A percentile compares a stretch with the other conserved stretches of the same genome.
Evolutionary conservation across 257 asterid genomes (phyloP).

Genomic region (Solanum ossicruentum): DNA sequence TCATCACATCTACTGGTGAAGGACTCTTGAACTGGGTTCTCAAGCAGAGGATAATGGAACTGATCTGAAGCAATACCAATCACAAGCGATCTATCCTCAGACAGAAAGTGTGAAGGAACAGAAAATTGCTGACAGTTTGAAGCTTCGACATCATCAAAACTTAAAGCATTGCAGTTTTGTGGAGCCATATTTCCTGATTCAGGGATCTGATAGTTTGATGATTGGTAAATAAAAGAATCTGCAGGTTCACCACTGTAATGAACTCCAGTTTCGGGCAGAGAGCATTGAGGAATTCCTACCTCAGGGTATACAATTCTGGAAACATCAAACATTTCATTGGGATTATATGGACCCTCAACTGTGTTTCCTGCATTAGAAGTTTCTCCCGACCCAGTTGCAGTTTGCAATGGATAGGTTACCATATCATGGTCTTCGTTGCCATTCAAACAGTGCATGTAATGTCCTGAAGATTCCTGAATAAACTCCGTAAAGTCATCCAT

Average conservation of each 20-base stretch:
- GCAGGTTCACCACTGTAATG: conserved; percentile 18
- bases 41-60: conserved; percentile 19
- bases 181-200: conserved; percentile 11
- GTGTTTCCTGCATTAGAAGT: conserved; percentile 24
- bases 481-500: conserved; percentile 37
- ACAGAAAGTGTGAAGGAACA: background rate
- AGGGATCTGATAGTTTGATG: conserved; percentile 40
- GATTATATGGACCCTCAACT: conserved; percentile 29
- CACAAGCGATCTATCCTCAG: conserved; percentile 1
- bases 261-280: conserved; percentile 17
- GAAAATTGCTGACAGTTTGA: conserved; percentile 25
- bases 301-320: conserved; percentile 17
- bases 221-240: conserved; percentile 19
- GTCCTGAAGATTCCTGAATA: conserved; percentile 17
- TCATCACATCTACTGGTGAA: conserved; percentile 12
- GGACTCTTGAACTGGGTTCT: conserved; percentile 25
- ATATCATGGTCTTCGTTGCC: conserved; percentile 20
- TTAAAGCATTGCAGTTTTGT: conserved; percentile 10
- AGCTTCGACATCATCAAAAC: conserved; percentile 26
- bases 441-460: conserved; percentile 23
- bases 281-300: conserved; percentile 24
- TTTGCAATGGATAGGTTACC: conserved; percentile 15
- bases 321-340: conserved; percentile 15
- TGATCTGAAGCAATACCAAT: conserved; percentile 26
- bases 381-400: conserved; percentile 15